Percentiles rank a stretch among this genome's conserved stretches.
phyloP scores from a whole-genome alignment of 805 yeast species.

The Metschnikowia corniflorae region DNA sequence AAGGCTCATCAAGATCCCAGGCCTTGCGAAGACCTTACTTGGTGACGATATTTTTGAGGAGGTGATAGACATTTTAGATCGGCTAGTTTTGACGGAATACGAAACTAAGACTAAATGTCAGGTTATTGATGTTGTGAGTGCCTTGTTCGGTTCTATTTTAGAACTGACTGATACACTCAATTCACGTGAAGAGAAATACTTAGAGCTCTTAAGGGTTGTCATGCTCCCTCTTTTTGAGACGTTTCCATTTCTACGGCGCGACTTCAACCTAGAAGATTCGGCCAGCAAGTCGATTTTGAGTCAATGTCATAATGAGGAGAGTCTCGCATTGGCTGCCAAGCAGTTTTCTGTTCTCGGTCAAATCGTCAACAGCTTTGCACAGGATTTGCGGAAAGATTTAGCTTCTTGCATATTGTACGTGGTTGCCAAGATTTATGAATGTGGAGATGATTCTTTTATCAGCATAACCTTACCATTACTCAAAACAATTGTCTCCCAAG shows the following conservation, averaged over 20 bases:
- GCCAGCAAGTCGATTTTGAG: conserved; percentile 25
- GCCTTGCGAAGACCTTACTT: conserved; percentile 58
- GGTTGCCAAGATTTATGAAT: conserved; percentile 53
- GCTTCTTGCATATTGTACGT: conserved; percentile 66
- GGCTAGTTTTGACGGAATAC: conserved; percentile 59
- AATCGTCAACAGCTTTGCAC: conserved; percentile 63
- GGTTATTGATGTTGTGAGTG: conserved; percentile 35
- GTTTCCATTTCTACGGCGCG: conserved; percentile 57
- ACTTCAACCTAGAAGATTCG: conserved; percentile 30
- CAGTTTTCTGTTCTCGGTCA: conserved; percentile 52
- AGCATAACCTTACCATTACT: conserved; percentile 49
- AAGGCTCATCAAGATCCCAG: conserved; percentile 53
- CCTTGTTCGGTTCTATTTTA: conserved; percentile 23
- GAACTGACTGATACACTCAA: background rate
- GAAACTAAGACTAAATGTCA: conserved; percentile 59
- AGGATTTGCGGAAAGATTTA: conserved; percentile 62
- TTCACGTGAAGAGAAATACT: conserved; percentile 21
- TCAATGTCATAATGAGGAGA: conserved; percentile 31
- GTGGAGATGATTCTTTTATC: conserved; percentile 34
- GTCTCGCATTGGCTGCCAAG: conserved; percentile 44
- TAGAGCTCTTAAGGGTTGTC: conserved; percentile 72
- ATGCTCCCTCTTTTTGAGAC: conserved; percentile 58
- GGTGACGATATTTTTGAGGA: conserved; percentile 71
- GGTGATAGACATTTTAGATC: conserved; percentile 68
- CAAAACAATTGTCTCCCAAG: conserved; percentile 30